These are phyloP conservation scores for Mortierella sp. DNA, from an alignment of 371 early-diverging fungal genomes.

Conservation along the genomic window DNA sequence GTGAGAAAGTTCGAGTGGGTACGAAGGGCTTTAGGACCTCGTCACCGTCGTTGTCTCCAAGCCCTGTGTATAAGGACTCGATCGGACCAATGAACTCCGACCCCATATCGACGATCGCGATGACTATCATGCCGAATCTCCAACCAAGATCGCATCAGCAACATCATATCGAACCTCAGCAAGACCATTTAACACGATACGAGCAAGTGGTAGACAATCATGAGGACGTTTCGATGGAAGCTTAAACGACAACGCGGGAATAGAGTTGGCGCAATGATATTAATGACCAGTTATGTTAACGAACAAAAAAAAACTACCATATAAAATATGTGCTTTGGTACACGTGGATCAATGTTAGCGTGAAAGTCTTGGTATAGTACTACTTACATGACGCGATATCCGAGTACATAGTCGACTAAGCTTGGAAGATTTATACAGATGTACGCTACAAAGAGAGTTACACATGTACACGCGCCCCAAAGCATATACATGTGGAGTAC, in stretches of 20 bases:
- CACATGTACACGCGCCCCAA: too few species aligned
- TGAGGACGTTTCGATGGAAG: slow-evolving; percentile 14
- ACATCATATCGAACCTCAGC: slow-evolving; percentile 1
- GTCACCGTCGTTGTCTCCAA: neutral
- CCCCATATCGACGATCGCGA: slow-evolving; percentile 3
- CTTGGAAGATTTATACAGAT: too few species aligned
- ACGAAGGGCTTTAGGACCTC: neutral
- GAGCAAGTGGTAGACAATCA: neutral
- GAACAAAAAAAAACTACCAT: too few species aligned
- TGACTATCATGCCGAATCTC: slow-evolving; percentile 7
- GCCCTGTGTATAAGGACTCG: neutral
- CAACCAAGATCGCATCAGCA: neutral
- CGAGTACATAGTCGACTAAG: too few species aligned
- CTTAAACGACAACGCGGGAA: neutral
- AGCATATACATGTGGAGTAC: too few species aligned
- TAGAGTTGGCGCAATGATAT: neutral
- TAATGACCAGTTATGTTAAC: too few species aligned
- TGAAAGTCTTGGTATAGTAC: too few species aligned
- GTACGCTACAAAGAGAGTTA: too few species aligned
- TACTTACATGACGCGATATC: too few species aligned
- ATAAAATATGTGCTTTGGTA: too few species aligned
- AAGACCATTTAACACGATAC: neutral
- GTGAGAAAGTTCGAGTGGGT: neutral
- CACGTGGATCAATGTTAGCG: too few species aligned
- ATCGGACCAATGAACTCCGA: slow-evolving; percentile 1